Percentiles rank a stretch among this genome's conserved stretches.
phyloP scores from a whole-genome alignment of 768 basidiomycete species.

The Neoboletus magnificus region DNA sequence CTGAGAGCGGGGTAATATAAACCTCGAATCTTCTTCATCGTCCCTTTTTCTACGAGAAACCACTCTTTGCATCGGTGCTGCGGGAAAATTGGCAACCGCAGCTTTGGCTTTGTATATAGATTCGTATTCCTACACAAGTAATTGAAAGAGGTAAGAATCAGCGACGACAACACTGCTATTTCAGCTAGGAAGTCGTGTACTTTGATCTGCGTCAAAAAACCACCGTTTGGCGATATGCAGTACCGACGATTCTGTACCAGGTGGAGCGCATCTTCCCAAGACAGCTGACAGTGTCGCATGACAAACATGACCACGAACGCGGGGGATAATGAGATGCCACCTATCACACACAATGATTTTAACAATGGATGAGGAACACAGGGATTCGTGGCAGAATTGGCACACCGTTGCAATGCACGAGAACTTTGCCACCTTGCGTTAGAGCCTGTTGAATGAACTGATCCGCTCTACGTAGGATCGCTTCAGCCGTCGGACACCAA shows the following conservation, averaged over 20 bases:
- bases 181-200: slow-evolving; percentile 34
- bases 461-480: slow-evolving; percentile 53
- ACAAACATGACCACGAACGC: slow-evolving; percentile 92
- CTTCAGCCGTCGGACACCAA: neutral
- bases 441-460: slow-evolving; percentile 67
- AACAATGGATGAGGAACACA: neutral
- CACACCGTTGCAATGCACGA: slow-evolving; percentile 88
- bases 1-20: neutral
- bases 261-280: slow-evolving; percentile 87
- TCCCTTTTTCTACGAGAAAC: slow-evolving; percentile 64
- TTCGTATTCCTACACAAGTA: slow-evolving; percentile 72
- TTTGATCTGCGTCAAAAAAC: slow-evolving; percentile 91
- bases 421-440: slow-evolving; percentile 62
- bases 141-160: slow-evolving; percentile 1
- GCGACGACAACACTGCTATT: neutral
- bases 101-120: slow-evolving; percentile 82
- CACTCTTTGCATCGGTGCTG: slow-evolving; percentile 37
- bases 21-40: slow-evolving; percentile 63
- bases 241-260: slow-evolving; percentile 88
- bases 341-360: slow-evolving; percentile 34
- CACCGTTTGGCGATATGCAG: slow-evolving; percentile 90
- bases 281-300: slow-evolving; percentile 78
- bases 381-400: neutral
- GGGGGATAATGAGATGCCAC: slow-evolving; percentile 84
- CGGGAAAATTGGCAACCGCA: slow-evolving; percentile 61